Evolutionary conservation across 2,329 filamentous ascomycete genomes (phyloP).

Genomic region (Talaromyces piceae): DNA sequence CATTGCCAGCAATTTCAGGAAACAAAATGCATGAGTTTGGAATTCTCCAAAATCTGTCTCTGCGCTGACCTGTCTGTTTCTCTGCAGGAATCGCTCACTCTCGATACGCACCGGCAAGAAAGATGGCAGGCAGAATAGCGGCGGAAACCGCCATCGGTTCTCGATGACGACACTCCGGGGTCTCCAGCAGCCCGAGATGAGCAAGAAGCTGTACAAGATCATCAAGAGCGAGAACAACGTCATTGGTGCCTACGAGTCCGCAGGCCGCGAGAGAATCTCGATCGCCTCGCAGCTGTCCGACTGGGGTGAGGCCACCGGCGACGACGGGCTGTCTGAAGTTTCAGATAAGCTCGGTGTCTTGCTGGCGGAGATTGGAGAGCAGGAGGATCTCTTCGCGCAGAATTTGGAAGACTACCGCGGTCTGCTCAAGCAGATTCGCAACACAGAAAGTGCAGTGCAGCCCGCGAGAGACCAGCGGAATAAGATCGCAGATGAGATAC

Average conservation of each 20-base stretch:
- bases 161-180: slow-evolving; percentile 80
- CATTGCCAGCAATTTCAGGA: too few species aligned
- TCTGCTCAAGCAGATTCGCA: slow-evolving; percentile 83
- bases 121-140: slow-evolving; percentile 16
- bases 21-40: background rate
- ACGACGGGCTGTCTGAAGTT: slow-evolving; percentile 80
- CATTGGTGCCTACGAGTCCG: slow-evolving; percentile 74
- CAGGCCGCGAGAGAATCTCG: slow-evolving; percentile 72
- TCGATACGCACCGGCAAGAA: slow-evolving; percentile 31
- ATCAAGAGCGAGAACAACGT: slow-evolving; percentile 94
- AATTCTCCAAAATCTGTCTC: background rate
- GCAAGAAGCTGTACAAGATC: slow-evolving; percentile 78
- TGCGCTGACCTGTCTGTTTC: background rate
- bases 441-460: slow-evolving; percentile 92
- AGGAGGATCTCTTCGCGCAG: slow-evolving; percentile 83
- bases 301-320: slow-evolving; percentile 87
- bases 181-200: slow-evolving; percentile 76
- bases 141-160: slow-evolving; percentile 56
- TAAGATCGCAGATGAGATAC: slow-evolving; percentile 89
- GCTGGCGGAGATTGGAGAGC: slow-evolving; percentile 84
- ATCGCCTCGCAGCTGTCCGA: slow-evolving; percentile 90
- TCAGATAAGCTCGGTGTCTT: slow-evolving; percentile 94
- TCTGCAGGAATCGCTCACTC: slow-evolving; percentile 35
- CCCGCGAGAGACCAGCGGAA: slow-evolving; percentile 79
- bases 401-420: slow-evolving; percentile 76